Evolutionary conservation across 2,329 filamentous ascomycete genomes (phyloP).

Genomic region (Exserohilum turcica): DNA sequence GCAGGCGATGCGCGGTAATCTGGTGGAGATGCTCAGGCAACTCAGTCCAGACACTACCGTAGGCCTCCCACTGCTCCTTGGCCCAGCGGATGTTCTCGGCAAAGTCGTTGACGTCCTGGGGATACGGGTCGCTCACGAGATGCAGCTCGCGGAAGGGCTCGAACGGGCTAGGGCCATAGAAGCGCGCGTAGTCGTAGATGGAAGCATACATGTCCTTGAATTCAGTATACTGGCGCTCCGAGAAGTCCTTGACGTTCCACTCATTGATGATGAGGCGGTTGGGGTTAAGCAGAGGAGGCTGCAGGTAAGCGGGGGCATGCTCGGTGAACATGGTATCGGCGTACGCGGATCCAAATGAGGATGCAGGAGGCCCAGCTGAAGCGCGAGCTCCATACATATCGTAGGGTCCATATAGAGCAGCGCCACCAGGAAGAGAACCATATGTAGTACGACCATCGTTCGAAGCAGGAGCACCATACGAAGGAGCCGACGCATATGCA

Average conservation of each 20-base stretch:
- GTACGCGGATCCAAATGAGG: slow-evolving; percentile 9
- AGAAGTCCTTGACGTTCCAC: slow-evolving; percentile 21
- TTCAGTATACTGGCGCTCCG: slow-evolving; percentile 12
- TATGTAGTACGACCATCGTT: no score
- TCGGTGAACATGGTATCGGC: slow-evolving; percentile 6
- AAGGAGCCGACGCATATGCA: no score
- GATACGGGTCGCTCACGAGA: slow-evolving; percentile 23
- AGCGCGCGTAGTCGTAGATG: slow-evolving; percentile 24
- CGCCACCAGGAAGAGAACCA: no score
- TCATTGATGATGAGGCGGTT: slow-evolving; percentile 28
- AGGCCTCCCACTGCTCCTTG: slow-evolving; percentile 33
- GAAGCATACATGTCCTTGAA: slow-evolving; percentile 18
- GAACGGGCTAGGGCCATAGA: slow-evolving; percentile 22
- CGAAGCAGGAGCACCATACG: no score
- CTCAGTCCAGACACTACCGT: slow-evolving; percentile 36
- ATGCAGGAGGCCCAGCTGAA: no score
- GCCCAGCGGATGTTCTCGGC: slow-evolving; percentile 45
- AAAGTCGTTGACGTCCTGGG: slow-evolving; percentile 31
- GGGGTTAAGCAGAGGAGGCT: slow-evolving; percentile 22
- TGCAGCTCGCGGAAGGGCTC: slow-evolving; percentile 37
- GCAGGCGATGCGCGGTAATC: slow-evolving; percentile 27
- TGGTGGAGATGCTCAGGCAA: slow-evolving; percentile 30
- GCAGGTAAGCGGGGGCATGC: slow-evolving; percentile 15
- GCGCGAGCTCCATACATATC: no score
- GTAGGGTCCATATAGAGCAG: no score